Evolutionary conservation across 1,284 basidiomycete genomes (phyloP), one percentile per base, ranked within the genome.

Genomic region (Taiwanofungus camphoratus): DNA sequence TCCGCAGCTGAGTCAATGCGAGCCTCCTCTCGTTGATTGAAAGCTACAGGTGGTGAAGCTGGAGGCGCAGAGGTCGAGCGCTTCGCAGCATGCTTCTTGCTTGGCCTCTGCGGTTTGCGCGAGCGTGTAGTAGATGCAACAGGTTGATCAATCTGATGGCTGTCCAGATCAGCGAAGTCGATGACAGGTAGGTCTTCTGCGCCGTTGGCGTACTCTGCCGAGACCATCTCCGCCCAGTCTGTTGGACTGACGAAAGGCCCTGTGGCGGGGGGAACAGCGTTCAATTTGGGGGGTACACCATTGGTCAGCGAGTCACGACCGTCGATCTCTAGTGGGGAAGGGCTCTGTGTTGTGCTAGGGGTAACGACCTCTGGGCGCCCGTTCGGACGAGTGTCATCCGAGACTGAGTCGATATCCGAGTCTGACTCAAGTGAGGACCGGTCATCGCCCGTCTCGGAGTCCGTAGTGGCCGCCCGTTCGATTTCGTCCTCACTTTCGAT

Each of bases 151-250:
- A 60, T 48, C 20, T 45, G 48, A 27, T 52, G 49, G 18, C 44
- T 19, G 39, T 56, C 69, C 49, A 90, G 75, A 43, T 88, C 80
- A 40, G 77, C 73, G 57, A 89, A 90, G 52, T 89, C 83, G 53
- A 90, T 82, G 50, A 88, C 80, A 22, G 87, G 87, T 5, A 90
- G 69, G n/a, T 77, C 74, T 3, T 73, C 73, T 12, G 54, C 52
- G 16, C 75, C 80, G 50, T 77, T 72, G 19, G 64, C 67, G 21
- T 65, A 73, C 60, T 87, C 81, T 39, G 82, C 80, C n/a, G 77
- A 72, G n/a, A 87, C 83, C 76, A 87, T 83, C 58, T 90, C 85
- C 6, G 84, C 82, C 87, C 87, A 90, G 55, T 78, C 75, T 13
- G 71, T 70, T 29, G 72, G 52, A 15, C 70, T 57, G 51, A 82